Percentiles rank a stretch among this genome's conserved stretches.
phyloP scores from a whole-genome alignment of 192 early-diverging fungal species.

The Podila minutissima region DNA sequence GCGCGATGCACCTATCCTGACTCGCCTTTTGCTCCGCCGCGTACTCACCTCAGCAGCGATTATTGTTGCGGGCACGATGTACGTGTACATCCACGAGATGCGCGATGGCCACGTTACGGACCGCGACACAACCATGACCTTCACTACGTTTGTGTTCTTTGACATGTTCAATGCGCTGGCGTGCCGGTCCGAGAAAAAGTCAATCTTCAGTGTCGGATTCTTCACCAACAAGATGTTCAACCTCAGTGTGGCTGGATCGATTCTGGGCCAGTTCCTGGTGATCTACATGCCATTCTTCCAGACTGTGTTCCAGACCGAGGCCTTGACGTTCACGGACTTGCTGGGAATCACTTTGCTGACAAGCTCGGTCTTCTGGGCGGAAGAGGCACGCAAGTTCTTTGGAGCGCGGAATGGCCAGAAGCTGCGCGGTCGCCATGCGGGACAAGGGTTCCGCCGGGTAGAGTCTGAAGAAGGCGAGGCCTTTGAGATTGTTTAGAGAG shows the following conservation, averaged over 20 bases:
- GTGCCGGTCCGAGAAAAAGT: constrained; percentile 88
- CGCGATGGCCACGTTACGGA: constrained; percentile 74
- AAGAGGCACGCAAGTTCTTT: constrained; percentile 82
- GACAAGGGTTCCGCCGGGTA: constrained; percentile 40
- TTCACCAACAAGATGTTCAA: constrained; percentile 93
- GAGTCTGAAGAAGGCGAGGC: constrained; percentile 45
- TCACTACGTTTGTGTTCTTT: constrained; percentile 96
- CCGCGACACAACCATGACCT: constrained; percentile 94
- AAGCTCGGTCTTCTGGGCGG: constrained; percentile 84
- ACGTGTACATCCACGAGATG: constrained; percentile 82
- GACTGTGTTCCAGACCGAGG: constrained; percentile 92
- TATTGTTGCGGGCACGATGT: constrained; percentile 89
- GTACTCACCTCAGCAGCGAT: constrained; percentile 82
- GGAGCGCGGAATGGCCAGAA: constrained; percentile 6
- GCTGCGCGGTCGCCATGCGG: constrained; percentile 23
- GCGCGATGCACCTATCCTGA: constrained; percentile 84
- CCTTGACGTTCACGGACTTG: constrained; percentile 79
- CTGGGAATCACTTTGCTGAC: constrained; percentile 73
- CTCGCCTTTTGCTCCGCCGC: constrained; percentile 71
- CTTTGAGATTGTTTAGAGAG: constrained; percentile 46
- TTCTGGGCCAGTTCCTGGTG: constrained; percentile 88
- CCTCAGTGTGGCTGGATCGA: constrained; percentile 79
- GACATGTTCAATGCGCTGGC: constrained; percentile 96
- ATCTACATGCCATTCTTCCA: constrained; percentile 93
- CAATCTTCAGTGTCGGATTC: constrained; percentile 83